These are phyloP conservation scores for Penicillium sp. DNA, from an alignment of 2,329 filamentous ascomycete genomes.

Conservation along the genomic window DNA sequence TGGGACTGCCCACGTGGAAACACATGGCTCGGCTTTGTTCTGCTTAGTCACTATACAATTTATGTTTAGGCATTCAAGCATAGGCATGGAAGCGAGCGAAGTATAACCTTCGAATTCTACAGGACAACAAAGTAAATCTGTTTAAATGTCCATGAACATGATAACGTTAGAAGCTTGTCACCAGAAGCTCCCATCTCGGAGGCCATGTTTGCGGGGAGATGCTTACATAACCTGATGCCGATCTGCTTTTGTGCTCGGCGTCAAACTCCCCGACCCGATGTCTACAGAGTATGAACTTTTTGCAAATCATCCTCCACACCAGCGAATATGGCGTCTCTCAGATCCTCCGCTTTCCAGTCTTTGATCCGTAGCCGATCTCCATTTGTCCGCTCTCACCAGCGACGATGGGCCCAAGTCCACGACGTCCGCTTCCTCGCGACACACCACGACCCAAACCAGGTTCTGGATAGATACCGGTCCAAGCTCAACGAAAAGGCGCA, in stretches of 20 bases:
- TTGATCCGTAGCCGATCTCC: slow-evolving; percentile 40
- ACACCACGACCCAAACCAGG: slow-evolving; percentile 65
- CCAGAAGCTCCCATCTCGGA: not conserved
- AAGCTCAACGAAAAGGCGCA: slow-evolving; percentile 85
- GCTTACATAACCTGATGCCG: slow-evolving; percentile 15
- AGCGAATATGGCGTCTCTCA: slow-evolving; percentile 56
- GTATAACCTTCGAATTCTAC: not conserved
- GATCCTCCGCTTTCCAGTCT: slow-evolving; percentile 56
- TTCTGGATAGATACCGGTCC: slow-evolving; percentile 83
- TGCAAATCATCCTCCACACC: slow-evolving; percentile 2
- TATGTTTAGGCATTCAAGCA: not conserved
- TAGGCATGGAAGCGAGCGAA: not conserved
- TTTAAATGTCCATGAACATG: not conserved
- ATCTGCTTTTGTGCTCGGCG: slow-evolving; percentile 8
- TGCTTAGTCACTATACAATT: slow-evolving; percentile 15
- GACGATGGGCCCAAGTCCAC: slow-evolving; percentile 88
- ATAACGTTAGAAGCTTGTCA: not conserved
- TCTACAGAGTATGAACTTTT: not conserved
- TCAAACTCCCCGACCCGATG: slow-evolving; percentile 7
- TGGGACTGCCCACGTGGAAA: slow-evolving; percentile 9
- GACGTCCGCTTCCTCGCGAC: slow-evolving; percentile 89
- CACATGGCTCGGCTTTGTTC: not conserved
- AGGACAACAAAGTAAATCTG: not conserved
- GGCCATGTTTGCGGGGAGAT: slow-evolving; percentile 3
- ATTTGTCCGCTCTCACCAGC: slow-evolving; percentile 58